Percentiles rank a stretch among this genome's conserved stretches.
These are phyloP conservation scores for Termitomyces sp. DNA, from an alignment of 768 basidiomycete species.

Conservation along the genomic window DNA sequence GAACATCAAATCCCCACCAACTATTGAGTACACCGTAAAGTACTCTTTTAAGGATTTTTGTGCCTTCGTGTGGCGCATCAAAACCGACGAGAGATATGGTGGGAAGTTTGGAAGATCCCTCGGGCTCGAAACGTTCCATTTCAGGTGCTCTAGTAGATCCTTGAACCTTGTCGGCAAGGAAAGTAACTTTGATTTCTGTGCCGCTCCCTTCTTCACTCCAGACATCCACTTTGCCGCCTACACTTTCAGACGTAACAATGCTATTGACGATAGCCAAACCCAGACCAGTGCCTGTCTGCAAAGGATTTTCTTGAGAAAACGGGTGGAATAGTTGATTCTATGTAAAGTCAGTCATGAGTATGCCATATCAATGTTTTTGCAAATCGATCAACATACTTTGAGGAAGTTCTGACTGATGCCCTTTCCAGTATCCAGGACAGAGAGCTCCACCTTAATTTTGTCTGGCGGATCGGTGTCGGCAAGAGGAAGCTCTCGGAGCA, in stretches of 20 bases:
- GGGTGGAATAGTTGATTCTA: slow-evolving; percentile 95
- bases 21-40: slow-evolving; percentile 59
- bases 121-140: slow-evolving; percentile 42
- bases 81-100: slow-evolving; percentile 73
- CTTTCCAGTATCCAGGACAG: slow-evolving; percentile 89
- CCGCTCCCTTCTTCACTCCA: slow-evolving; percentile 88
- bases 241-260: slow-evolving; percentile 79
- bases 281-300: slow-evolving; percentile 89
- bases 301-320: slow-evolving; percentile 93
- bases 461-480: slow-evolving; percentile 46
- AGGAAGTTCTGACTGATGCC: slow-evolving; percentile 93
- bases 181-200: slow-evolving; percentile 86
- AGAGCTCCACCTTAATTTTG: slow-evolving; percentile 73
- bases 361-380: neutral
- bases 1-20: slow-evolving; percentile 72
- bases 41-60: slow-evolving; percentile 58
- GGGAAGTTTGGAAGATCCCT: slow-evolving; percentile 34
- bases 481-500: slow-evolving; percentile 68
- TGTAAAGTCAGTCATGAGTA: neutral
- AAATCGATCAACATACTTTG: slow-evolving; percentile 43
- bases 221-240: slow-evolving; percentile 90
- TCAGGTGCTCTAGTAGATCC: slow-evolving; percentile 31
- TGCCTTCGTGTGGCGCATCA: slow-evolving; percentile 55
- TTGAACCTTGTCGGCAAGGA: slow-evolving; percentile 62
- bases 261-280: slow-evolving; percentile 95